Base-by-base conservation (phyloP, 495 filamentous ascomycete genomes). In the Evansstolkia leycettana region DNA sequence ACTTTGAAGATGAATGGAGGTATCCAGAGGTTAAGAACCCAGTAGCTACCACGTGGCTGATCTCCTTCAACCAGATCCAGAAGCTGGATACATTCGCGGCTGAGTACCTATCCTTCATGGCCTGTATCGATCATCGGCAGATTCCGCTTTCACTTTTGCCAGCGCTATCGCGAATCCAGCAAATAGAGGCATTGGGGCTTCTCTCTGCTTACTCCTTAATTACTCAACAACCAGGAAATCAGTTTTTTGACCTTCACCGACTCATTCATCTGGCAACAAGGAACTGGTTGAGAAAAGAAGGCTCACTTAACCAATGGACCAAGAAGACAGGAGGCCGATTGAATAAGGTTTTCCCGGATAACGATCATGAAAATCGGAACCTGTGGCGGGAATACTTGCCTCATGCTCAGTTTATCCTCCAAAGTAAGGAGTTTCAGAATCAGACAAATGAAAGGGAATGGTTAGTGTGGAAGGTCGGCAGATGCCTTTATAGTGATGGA, bases 31-130 rank as follows among this genome's bases (percentile, higher is more conserved):
- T 40, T 0, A 39, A 43, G 7, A 69, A 69, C 39, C 51, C 64
- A 0, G 50, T 72, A 0, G 45, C 53, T 9, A 47, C 38, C 5
- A 72, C 68, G 7, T 71, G 59, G 65, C 40, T 60, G n/a, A 47
- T 71, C 14, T 72, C 67, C 5, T 68, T 70, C 23, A 42, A 64
- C 8, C 60, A 64, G 27, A 69, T 72, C 17, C 48, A 39, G 7
- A 18, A 30, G 7, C 38, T 34, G 1, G 39, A 52, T 37, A 38
- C 48, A 11, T 17, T 46, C 5, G 64, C 69, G 25, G 51, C 52
- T 6, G 58, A 67, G 2, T 47, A 57, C 28, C 40, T 73, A 14
- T 55, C 50, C 4, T 50, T 65, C 20, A 64, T 70, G 39, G 48
- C 56, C 18, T 57, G 57, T 36, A 29, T 70, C 5, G 53, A 68